phyloP scores from a whole-genome alignment of 2,329 filamentous ascomycete species.

The Fragosphaeria purpurea region DNA sequence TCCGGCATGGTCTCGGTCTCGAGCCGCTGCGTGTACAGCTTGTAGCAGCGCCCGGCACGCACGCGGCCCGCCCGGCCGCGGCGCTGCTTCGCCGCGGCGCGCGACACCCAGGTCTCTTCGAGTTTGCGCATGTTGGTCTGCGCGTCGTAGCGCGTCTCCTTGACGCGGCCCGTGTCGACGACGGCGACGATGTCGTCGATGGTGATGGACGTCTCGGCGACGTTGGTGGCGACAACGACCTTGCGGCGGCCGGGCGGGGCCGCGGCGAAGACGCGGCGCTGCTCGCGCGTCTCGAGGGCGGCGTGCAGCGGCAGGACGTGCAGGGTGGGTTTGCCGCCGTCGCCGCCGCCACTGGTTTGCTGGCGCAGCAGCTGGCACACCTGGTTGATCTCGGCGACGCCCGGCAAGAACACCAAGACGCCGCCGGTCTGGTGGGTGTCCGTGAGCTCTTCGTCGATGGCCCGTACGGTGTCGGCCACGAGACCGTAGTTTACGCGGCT shows the following conservation, averaged over 20 bases:
- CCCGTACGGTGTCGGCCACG: constrained; percentile 66
- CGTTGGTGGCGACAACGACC: constrained; percentile 89
- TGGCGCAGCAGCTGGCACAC: constrained; percentile 57
- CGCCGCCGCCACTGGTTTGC: constrained; percentile 29
- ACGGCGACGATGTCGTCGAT: constrained; percentile 96
- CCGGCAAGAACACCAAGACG: constrained; percentile 91
- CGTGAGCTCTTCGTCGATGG: constrained; percentile 68
- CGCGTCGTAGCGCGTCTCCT: constrained; percentile 90
- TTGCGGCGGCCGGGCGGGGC: constrained; percentile 76
- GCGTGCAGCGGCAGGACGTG: constrained; percentile 85
- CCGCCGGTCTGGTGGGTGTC: constrained; percentile 61
- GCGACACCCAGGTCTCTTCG: constrained; percentile 90
- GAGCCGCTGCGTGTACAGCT: constrained; percentile 79
- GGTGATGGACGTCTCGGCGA: constrained; percentile 96
- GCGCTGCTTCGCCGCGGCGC: constrained; percentile 87
- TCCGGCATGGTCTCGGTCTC: constrained; percentile 73
- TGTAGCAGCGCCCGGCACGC: constrained; percentile 84
- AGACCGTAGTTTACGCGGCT: constrained; percentile 88
- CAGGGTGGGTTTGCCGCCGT: constrained; percentile 37
- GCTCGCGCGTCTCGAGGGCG: constrained; percentile 78
- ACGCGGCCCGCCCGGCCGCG: constrained; percentile 91
- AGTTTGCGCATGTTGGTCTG: constrained; percentile 89
- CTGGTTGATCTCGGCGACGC: constrained; percentile 81
- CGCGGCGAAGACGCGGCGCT: constrained; percentile 72
- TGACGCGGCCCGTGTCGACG: constrained; percentile 89